These are phyloP conservation scores for Xylaria sp. DNA, from an alignment of 2,329 filamentous ascomycete genomes.

Conservation along the genomic window DNA sequence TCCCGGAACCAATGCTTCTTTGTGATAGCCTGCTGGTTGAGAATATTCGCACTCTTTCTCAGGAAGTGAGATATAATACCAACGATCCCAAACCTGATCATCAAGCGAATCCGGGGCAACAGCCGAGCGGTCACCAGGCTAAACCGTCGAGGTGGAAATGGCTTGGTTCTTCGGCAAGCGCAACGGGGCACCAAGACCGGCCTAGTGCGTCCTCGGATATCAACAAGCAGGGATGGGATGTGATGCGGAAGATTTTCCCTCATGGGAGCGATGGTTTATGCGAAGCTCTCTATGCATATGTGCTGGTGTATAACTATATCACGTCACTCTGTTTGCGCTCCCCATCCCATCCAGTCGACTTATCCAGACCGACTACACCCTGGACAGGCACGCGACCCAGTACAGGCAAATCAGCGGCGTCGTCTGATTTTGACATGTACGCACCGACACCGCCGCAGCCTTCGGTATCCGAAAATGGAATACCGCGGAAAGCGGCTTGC, in stretches of 20 bases:
- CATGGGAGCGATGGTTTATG: constrained; percentile 65
- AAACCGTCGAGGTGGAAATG: constrained; percentile 45
- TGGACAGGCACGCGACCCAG: constrained; percentile 13
- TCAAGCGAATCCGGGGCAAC: constrained; percentile 26
- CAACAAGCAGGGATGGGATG: constrained; percentile 53
- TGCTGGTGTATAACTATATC: constrained; percentile 70
- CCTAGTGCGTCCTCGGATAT: background rate
- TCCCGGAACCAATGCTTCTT: constrained; percentile 69
- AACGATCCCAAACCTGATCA: constrained; percentile 39
- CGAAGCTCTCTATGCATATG: constrained; percentile 68
- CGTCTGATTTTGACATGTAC: constrained; percentile 20
- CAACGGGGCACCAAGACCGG: constrained; percentile 18
- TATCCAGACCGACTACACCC: constrained; percentile 20
- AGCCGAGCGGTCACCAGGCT: constrained; percentile 38
- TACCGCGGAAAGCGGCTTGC: constrained; percentile 59
- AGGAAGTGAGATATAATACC: constrained; percentile 59
- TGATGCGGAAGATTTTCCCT: constrained; percentile 65
- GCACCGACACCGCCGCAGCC: constrained; percentile 12
- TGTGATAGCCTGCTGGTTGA: constrained; percentile 67
- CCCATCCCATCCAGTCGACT: constrained; percentile 18
- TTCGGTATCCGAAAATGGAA: constrained; percentile 41
- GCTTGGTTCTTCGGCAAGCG: constrained; percentile 36
- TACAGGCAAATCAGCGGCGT: constrained; percentile 18
- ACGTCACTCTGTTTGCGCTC: constrained; percentile 51
- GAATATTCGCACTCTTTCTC: constrained; percentile 66